A percentile compares a stretch with the other conserved stretches of the same genome.
Conservation (phyloP, 495 filamentous ascomycete species). For the Xylaria grammica region DNA sequence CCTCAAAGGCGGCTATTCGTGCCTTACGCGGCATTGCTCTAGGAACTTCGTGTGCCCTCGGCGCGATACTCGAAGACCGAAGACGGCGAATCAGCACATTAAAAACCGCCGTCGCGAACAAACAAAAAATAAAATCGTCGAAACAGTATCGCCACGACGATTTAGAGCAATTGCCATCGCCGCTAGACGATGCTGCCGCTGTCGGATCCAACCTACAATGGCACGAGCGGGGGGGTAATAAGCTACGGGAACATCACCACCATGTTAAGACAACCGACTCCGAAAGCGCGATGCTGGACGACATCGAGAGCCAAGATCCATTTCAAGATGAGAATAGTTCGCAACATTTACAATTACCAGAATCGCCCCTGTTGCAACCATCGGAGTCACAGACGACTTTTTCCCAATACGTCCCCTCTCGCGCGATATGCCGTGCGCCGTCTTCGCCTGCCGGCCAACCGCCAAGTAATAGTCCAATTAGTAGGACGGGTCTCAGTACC, state of each 20-base stretch:
- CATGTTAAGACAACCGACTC: not conserved
- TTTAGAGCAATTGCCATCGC: constrained; percentile 42
- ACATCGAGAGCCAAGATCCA: not conserved
- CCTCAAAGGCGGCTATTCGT: constrained; percentile 59
- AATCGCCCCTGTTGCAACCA: not conserved
- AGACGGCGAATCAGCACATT: constrained; percentile 55
- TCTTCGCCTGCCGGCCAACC: not conserved
- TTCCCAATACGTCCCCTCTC: not conserved
- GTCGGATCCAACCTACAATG: constrained; percentile 28
- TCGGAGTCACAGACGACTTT: not conserved
- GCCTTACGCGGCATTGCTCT: constrained; percentile 57
- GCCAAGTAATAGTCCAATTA: not conserved
- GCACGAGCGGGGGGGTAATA: constrained; percentile 11
- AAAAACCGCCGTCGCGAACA: constrained; percentile 51
- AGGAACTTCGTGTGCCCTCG: constrained; percentile 58
- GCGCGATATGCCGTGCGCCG: not conserved
- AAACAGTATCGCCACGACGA: constrained; percentile 45
- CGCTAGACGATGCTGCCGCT: constrained; percentile 51
- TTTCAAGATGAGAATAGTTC: not conserved
- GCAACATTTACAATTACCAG: not conserved
- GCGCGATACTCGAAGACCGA: constrained; percentile 59
- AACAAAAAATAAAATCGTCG: constrained; percentile 48
- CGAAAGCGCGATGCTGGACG: too few relatives aligned
- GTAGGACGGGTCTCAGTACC: not conserved
- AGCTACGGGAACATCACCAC: not conserved